A percentile compares a stretch with the other conserved stretches of the same genome.
Evolutionary conservation across 345 rosid species (phyloP).

Genomic region (Eucalyptus polyanthemos): DNA sequence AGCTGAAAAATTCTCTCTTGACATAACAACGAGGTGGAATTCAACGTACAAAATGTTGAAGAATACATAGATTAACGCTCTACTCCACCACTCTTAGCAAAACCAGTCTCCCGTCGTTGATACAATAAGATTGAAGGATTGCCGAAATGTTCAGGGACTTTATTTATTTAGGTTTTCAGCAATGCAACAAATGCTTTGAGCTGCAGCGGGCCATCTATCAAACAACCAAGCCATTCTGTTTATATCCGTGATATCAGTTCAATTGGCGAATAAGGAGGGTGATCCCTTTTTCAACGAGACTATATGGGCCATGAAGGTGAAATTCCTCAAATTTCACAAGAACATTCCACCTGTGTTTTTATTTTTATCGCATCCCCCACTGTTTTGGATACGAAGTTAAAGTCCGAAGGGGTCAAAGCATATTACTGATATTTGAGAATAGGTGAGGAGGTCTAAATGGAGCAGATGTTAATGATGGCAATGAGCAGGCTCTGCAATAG

Average conservation of each 20-base stretch:
- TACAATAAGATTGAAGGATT: neutral
- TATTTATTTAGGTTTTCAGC: neutral
- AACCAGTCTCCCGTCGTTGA: neutral
- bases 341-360: neutral
- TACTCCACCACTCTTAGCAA: neutral
- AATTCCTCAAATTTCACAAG: neutral
- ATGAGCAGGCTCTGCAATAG: neutral
- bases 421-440: neutral
- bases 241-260: neutral
- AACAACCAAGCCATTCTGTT: neutral
- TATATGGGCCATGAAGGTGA: neutral
- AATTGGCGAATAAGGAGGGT: neutral
- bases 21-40: neutral
- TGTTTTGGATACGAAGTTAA: neutral
- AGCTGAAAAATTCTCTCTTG: neutral
- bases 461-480: neutral
- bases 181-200: neutral
- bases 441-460: neutral
- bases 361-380: rapidly evolving
- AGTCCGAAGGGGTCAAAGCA: neutral
- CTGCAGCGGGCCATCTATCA: neutral
- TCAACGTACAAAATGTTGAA: neutral
- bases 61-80: neutral
- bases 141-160: neutral
- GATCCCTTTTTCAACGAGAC: neutral